Conservation (phyloP, 495 filamentous ascomycete species). For the Penicillium mononematosum region DNA sequence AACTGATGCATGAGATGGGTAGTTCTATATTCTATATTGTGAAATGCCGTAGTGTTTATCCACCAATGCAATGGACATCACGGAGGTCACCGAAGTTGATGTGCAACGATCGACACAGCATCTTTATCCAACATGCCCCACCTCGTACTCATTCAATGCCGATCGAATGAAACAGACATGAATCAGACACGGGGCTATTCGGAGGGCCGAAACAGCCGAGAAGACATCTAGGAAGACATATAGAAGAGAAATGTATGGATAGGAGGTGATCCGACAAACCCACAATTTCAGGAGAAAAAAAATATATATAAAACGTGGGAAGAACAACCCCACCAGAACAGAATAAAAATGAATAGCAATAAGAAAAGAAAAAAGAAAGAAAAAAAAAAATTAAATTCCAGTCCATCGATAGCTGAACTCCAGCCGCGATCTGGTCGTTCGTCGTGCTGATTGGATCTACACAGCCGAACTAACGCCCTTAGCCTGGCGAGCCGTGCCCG, state of each 20-base stretch:
- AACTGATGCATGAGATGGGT: neutral
- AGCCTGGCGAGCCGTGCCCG: constrained; percentile 14
- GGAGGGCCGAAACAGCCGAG: neutral
- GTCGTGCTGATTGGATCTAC: constrained; percentile 23
- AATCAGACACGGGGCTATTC: too few relatives aligned
- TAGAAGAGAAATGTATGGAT: neutral
- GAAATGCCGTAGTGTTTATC: neutral
- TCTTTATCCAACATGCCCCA: neutral
- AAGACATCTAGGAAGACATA: neutral
- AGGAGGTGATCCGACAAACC: neutral
- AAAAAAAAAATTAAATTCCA: constrained; percentile 14
- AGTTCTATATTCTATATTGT: neutral
- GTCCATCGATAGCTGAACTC: constrained; percentile 30
- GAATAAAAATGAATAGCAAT: too few relatives aligned
- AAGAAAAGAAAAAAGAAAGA: neutral
- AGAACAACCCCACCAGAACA: neutral
- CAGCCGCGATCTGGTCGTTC: constrained; percentile 21
- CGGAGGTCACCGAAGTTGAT: neutral
- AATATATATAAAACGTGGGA: neutral
- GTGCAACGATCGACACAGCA: neutral
- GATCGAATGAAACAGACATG: constrained; percentile 4
- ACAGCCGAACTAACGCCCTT: constrained; percentile 21
- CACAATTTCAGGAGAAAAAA: neutral
- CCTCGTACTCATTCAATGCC: neutral
- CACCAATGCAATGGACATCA: neutral